Evolutionary conservation across 768 basidiomycete species (phyloP).

Genomic region (Pleurotus djamor): DNA sequence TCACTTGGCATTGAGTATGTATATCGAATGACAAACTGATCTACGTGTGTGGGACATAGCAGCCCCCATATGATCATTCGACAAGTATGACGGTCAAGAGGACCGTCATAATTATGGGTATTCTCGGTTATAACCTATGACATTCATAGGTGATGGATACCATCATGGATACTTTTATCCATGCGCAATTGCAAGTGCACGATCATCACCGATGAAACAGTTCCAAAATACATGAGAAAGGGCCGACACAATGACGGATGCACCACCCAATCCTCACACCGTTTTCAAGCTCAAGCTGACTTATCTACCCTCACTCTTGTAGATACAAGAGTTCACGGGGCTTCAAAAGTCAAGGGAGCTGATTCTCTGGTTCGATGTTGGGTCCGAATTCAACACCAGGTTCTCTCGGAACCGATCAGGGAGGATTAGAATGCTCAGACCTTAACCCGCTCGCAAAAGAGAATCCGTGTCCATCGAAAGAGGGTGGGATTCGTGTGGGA

Average conservation of each 20-base stretch:
- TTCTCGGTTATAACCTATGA: too few species aligned
- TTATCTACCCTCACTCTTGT: conserved; percentile 28
- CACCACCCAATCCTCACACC: conserved; percentile 52
- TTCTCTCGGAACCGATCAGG: conserved; percentile 62
- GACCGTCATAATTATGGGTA: too few species aligned
- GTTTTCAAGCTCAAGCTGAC: conserved; percentile 44
- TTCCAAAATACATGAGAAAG: conserved; percentile 5
- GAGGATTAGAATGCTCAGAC: conserved; percentile 74
- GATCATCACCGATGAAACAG: conserved; percentile 2
- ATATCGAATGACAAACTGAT: too few species aligned
- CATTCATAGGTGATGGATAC: too few species aligned
- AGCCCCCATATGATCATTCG: too few species aligned
- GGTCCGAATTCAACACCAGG: conserved; percentile 50
- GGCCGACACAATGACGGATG: background rate
- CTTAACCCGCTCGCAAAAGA: conserved; percentile 74
- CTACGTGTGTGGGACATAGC: too few species aligned
- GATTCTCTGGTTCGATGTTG: conserved; percentile 71
- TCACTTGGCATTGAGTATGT: too few species aligned
- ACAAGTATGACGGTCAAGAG: too few species aligned
- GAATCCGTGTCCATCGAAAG: conserved; percentile 15
- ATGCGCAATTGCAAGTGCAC: background rate
- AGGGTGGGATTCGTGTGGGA: conserved; percentile 40
- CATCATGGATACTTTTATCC: background rate
- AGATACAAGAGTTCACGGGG: conserved; percentile 40
- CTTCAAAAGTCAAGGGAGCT: conserved; percentile 21